These are phyloP conservation scores for Ciborinia camelliae DNA, from an alignment of 2,329 filamentous ascomycete genomes.

Conservation along the genomic window DNA sequence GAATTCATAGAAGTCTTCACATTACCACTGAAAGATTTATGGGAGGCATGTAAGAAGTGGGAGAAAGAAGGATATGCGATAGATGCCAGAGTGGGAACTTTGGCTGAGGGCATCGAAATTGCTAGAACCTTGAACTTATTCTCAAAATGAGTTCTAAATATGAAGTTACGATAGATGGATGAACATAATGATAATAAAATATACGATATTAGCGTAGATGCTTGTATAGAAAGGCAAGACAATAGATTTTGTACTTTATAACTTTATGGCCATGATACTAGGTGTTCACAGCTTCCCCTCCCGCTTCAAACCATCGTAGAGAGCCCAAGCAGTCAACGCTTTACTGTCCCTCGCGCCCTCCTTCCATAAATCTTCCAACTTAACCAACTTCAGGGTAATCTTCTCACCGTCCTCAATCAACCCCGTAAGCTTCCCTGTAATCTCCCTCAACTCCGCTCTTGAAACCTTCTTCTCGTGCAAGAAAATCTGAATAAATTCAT, in stretches of 20 bases:
- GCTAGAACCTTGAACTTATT: conserved; percentile 39
- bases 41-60: conserved; percentile 44
- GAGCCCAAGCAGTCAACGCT: conserved; percentile 54
- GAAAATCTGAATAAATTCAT: conserved; percentile 59
- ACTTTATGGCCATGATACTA: background rate
- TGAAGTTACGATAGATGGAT: background rate
- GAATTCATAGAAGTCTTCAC: conserved; percentile 54
- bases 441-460: conserved; percentile 49
- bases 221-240: background rate
- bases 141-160: background rate
- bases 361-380: conserved; percentile 54
- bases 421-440: conserved; percentile 57
- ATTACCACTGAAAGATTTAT: conserved; percentile 45
- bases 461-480: conserved; percentile 53
- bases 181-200: background rate
- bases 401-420: conserved; percentile 57
- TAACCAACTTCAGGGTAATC: conserved; percentile 59
- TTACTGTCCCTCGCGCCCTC: conserved; percentile 58
- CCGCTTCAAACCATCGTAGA: conserved; percentile 55
- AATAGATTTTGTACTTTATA: background rate
- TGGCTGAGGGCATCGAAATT: conserved; percentile 42
- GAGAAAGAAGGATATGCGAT: conserved; percentile 43
- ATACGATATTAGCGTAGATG: background rate
- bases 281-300: conserved; percentile 26
- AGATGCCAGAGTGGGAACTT: conserved; percentile 41